A percentile compares a stretch with the other conserved stretches of the same genome.
Evolutionary conservation across 768 basidiomycete genomes (phyloP).

Genomic region (Leccinellum albellum): DNA sequence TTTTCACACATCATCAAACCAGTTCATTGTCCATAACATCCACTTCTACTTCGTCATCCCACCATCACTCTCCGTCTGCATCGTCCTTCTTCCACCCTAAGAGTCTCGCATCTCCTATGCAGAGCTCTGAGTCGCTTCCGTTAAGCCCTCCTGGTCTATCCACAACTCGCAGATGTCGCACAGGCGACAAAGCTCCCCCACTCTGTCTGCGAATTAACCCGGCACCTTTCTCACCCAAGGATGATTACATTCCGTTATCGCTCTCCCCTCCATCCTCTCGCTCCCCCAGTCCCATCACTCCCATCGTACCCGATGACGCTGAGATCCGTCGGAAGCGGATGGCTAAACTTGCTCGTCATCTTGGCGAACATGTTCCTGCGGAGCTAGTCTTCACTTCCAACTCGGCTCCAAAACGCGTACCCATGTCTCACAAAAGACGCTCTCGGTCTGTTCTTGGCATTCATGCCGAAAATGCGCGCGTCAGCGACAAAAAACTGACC

Average conservation of each 20-base stretch:
- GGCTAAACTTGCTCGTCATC: slow-evolving; percentile 54
- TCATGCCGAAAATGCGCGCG: background rate
- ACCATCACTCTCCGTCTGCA: slow-evolving; percentile 11
- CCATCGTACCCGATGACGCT: slow-evolving; percentile 23
- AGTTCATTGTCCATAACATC: slow-evolving; percentile 22
- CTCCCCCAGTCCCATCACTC: slow-evolving; percentile 20
- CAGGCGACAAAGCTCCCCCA: slow-evolving; percentile 15
- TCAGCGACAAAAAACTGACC: background rate
- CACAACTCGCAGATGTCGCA: slow-evolving; percentile 6
- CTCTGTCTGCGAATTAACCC: slow-evolving; percentile 24
- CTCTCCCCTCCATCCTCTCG: slow-evolving; percentile 14
- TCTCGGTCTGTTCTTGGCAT: slow-evolving; percentile 15
- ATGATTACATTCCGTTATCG: slow-evolving; percentile 2
- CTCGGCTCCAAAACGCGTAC: background rate
- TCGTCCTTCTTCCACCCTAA: slow-evolving; percentile 17
- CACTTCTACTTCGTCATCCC: slow-evolving; percentile 7
- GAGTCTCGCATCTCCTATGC: background rate
- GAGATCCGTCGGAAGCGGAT: slow-evolving; percentile 45
- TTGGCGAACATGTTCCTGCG: slow-evolving; percentile 57
- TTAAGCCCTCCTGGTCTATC: slow-evolving; percentile 20
- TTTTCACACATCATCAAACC: slow-evolving; percentile 23
- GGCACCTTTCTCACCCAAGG: slow-evolving; percentile 8
- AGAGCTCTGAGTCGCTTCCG: slow-evolving; percentile 9
- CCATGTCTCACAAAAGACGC: slow-evolving; percentile 1
- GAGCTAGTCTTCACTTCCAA: slow-evolving; percentile 44